These are phyloP conservation scores for Blastomyces parvus DNA, from an alignment of 2,329 filamentous ascomycete genomes.

Conservation along the genomic window DNA sequence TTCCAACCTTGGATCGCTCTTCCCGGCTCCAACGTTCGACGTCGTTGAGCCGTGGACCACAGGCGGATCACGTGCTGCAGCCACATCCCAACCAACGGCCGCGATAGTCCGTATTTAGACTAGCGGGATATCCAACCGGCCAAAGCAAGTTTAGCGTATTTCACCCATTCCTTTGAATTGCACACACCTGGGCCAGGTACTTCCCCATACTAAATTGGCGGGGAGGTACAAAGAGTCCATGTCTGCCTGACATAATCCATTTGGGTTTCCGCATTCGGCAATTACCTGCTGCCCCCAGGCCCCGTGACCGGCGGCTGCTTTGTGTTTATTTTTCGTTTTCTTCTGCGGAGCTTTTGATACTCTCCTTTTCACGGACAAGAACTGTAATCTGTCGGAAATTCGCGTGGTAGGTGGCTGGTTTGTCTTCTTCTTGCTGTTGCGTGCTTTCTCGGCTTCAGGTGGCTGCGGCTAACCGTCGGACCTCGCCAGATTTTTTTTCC, in stretches of 20 bases:
- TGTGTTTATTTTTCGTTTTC: not conserved
- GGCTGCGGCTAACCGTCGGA: conserved; percentile 1
- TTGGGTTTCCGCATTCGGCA: not conserved
- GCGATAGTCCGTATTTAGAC: not conserved
- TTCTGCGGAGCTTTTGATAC: too few relatives aligned
- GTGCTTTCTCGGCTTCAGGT: not conserved
- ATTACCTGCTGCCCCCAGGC: not conserved
- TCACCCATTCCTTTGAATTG: too few relatives aligned
- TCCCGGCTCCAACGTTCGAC: too few relatives aligned
- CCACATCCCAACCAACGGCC: not conserved
- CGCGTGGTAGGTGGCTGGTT: not conserved
- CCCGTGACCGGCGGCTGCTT: not conserved
- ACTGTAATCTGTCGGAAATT: too few relatives aligned
- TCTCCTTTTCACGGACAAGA: too few relatives aligned
- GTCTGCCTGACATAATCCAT: not conserved
- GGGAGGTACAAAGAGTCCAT: too few relatives aligned
- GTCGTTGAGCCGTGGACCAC: not conserved
- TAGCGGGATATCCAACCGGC: not conserved
- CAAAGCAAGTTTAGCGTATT: not conserved
- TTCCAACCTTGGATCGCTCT: too few relatives aligned
- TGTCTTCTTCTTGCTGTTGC: not conserved
- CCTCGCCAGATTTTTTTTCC: not conserved
- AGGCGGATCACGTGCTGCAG: not conserved
- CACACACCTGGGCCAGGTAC: too few relatives aligned
- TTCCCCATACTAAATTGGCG: too few relatives aligned